These are phyloP conservation scores for Tylopilus vinaceipallidus DNA, from an alignment of 768 basidiomycete species.

Conservation along the genomic window DNA sequence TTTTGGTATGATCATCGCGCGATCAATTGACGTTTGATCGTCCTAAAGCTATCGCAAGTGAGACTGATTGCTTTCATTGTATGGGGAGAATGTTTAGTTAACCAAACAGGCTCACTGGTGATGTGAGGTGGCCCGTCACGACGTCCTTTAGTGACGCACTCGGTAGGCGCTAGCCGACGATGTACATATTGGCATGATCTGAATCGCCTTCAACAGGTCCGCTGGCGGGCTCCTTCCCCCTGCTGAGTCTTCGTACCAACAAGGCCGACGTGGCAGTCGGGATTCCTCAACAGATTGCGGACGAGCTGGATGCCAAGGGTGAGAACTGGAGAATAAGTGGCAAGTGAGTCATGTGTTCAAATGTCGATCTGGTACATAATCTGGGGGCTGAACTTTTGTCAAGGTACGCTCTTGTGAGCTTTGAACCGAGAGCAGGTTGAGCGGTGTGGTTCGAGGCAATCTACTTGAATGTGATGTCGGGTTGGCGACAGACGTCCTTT, in stretches of 20 bases:
- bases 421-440: constrained; percentile 19
- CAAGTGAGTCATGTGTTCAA: constrained; percentile 43
- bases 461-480: too few relatives aligned
- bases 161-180: constrained; percentile 41
- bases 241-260: constrained; percentile 86
- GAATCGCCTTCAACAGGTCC: constrained; percentile 49
- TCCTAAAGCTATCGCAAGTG: constrained; percentile 76
- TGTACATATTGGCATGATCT: background rate
- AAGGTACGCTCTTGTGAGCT: constrained; percentile 34
- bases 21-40: constrained; percentile 3
- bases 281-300: constrained; percentile 61
- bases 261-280: constrained; percentile 96
- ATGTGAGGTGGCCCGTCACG: constrained; percentile 82
- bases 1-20: background rate
- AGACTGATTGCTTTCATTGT: constrained; percentile 23
- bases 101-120: constrained; percentile 71
- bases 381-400: background rate
- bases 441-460: background rate
- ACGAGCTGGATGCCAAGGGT: constrained; percentile 60
- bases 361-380: background rate
- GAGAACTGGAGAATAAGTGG: constrained; percentile 81
- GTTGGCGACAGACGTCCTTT: too few relatives aligned
- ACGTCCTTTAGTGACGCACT: constrained; percentile 74
- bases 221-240: constrained; percentile 71
- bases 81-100: constrained; percentile 1